A percentile compares a stretch with the other conserved stretches of the same genome.
Evolutionary conservation across 2,329 filamentous ascomycete species (phyloP).

Genomic region (Fusarium sp.): DNA sequence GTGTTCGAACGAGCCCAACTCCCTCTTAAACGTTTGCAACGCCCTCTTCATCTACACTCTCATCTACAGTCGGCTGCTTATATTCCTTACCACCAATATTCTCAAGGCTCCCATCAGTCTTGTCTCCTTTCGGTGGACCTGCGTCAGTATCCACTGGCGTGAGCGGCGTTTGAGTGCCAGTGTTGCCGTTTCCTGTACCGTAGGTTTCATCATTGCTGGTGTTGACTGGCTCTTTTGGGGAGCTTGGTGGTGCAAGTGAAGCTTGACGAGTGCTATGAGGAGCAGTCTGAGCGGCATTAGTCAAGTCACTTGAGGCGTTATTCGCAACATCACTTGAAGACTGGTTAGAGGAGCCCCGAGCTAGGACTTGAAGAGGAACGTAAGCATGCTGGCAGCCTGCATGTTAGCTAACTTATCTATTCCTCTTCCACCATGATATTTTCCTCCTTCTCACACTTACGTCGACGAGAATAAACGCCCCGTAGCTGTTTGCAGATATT

Average conservation of each 20-base stretch:
- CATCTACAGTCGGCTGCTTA: not conserved
- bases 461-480: slow-evolving; percentile 44
- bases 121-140: not conserved
- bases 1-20: too few relatives aligned
- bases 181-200: not conserved
- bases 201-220: too few relatives aligned
- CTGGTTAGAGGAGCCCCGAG: not conserved
- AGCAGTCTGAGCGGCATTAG: not conserved
- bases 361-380: slow-evolving; percentile 13
- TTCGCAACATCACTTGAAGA: not conserved
- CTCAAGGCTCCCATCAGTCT: not conserved
- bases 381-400: slow-evolving; percentile 8
- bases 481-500: slow-evolving; percentile 12
- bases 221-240: not conserved
- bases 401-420: slow-evolving; percentile 1
- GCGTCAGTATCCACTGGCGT: not conserved
- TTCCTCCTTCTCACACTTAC: slow-evolving; percentile 11
- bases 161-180: not conserved
- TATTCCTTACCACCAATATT: not conserved
- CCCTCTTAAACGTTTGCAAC: slow-evolving; percentile 10
- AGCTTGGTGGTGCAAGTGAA: not conserved
- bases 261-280: not conserved
- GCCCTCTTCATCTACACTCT: not conserved
- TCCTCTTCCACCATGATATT: not conserved
- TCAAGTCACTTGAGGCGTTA: not conserved